Conservation (phyloP, 2,329 filamentous ascomycete genomes). For the Herpotrichia juniperi region DNA sequence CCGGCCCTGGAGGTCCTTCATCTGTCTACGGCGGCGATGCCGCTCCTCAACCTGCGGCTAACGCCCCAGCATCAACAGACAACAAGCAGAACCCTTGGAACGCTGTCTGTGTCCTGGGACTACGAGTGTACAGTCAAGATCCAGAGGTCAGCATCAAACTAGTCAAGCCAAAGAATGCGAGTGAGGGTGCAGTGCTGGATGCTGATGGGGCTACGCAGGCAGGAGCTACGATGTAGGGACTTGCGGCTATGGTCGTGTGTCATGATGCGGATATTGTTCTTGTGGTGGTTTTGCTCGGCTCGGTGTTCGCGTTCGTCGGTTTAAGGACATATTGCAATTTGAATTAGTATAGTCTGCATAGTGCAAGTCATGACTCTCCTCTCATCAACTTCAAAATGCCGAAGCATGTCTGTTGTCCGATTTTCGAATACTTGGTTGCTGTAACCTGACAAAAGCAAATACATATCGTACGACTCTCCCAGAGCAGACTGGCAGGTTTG, state of each 20-base stretch:
- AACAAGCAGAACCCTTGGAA: conserved; percentile 58
- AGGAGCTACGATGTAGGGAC: conserved; percentile 41
- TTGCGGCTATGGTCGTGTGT: no score
- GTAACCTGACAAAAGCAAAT: no score
- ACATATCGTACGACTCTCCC: no score
- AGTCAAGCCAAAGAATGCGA: conserved; percentile 33
- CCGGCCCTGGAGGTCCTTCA: background rate
- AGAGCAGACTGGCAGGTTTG: no score
- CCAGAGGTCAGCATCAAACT: conserved; percentile 38
- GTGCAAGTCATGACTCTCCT: no score
- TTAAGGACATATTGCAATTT: background rate
- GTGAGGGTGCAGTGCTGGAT: conserved; percentile 39
- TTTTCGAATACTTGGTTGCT: no score
- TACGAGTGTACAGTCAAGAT: conserved; percentile 56
- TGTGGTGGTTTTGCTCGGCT: background rate
- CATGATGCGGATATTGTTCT: no score
- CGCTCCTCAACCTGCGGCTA: conserved; percentile 7
- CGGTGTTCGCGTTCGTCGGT: no score
- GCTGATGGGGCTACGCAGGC: conserved; percentile 37
- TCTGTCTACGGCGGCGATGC: conserved; percentile 3
- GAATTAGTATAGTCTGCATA: no score
- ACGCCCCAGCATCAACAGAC: conserved; percentile 8
- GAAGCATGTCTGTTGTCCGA: no score
- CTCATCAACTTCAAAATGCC: no score
- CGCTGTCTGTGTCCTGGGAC: conserved; percentile 63